These are phyloP conservation scores for Aurantiochytrium sp. DNA, from an alignment of 108 stramenopile species.

Conservation along the genomic window DNA sequence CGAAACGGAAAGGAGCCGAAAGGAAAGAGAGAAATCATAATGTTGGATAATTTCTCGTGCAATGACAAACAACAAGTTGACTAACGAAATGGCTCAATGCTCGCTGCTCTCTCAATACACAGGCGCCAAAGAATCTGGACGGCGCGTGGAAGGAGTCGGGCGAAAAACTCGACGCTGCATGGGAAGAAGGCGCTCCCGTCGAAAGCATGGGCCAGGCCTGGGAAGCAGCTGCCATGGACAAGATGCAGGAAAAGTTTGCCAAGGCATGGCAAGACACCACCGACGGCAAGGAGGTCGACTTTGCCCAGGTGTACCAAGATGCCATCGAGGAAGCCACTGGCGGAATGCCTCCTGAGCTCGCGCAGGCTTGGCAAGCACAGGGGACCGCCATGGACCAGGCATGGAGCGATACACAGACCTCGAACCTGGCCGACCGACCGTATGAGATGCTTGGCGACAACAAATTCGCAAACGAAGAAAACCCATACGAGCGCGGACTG, in stretches of 20 bases:
- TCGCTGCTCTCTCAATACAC: not conserved
- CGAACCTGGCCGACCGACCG: not conserved
- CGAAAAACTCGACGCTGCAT: not conserved
- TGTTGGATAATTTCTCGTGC: too few relatives aligned
- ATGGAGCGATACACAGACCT: not conserved
- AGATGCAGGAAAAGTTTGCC: not conserved
- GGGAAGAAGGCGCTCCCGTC: not conserved
- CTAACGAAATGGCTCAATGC: not conserved
- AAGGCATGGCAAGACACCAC: not conserved
- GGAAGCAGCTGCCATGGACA: not conserved
- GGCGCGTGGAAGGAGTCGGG: not conserved
- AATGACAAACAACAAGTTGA: too few relatives aligned
- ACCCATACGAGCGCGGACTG: slow-evolving; percentile 34
- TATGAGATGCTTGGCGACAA: slow-evolving; percentile 30
- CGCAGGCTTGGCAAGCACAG: slow-evolving; percentile 13
- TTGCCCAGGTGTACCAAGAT: slow-evolving; percentile 15
- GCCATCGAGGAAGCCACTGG: slow-evolving; percentile 25
- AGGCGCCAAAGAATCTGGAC: not conserved
- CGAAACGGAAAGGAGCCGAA: too few relatives aligned
- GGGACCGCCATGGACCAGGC: not conserved
- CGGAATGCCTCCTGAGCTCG: not conserved
- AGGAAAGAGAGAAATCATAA: too few relatives aligned
- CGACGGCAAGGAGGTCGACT: slow-evolving; percentile 12
- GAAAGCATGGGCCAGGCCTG: not conserved
- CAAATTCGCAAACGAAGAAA: slow-evolving; percentile 1